Evolutionary conservation across 2,329 filamentous ascomycete genomes (phyloP).

Genomic region (Alternaria triticimaculans): DNA sequence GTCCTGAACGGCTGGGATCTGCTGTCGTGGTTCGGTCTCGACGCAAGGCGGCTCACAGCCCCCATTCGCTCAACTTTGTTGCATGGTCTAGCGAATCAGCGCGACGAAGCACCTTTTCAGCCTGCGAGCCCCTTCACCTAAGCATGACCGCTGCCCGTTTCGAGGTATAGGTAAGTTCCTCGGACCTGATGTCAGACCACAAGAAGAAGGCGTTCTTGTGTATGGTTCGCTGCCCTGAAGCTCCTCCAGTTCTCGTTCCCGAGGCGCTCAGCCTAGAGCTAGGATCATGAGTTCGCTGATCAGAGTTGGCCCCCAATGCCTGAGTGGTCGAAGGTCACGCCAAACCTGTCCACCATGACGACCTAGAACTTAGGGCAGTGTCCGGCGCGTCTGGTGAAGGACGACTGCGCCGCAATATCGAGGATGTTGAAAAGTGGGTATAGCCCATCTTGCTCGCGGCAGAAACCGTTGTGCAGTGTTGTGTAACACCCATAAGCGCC

Average conservation of each 20-base stretch:
- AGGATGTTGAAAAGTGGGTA: slow-evolving; percentile 6
- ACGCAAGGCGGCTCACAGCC: slow-evolving; percentile 5
- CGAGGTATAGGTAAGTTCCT: not conserved
- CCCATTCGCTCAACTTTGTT: slow-evolving; percentile 14
- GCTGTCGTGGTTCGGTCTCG: slow-evolving; percentile 4
- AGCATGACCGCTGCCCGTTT: slow-evolving; percentile 2
- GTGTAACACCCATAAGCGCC: slow-evolving; percentile 17
- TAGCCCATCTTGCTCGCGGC: slow-evolving; percentile 12
- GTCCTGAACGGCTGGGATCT: slow-evolving; percentile 12
- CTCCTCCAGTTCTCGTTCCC: slow-evolving; percentile 11
- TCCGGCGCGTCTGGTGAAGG: not conserved
- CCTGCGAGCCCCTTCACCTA: slow-evolving; percentile 11
- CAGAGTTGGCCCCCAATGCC: slow-evolving; percentile 3
- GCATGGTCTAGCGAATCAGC: slow-evolving; percentile 13
- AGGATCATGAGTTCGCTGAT: slow-evolving; percentile 21
- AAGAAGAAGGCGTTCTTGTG: slow-evolving; percentile 12
- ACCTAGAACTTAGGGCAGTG: not conserved
- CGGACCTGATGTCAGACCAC: not conserved
- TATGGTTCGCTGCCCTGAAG: slow-evolving; percentile 4
- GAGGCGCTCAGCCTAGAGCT: slow-evolving; percentile 15
- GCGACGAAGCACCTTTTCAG: slow-evolving; percentile 6
- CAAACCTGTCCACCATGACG: not conserved
- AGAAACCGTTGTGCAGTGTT: slow-evolving; percentile 4
- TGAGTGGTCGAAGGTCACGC: slow-evolving; percentile 8
- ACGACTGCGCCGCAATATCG: slow-evolving; percentile 17